Conservation (phyloP, 306 rosid genomes). For the Castanospermum australe region DNA sequence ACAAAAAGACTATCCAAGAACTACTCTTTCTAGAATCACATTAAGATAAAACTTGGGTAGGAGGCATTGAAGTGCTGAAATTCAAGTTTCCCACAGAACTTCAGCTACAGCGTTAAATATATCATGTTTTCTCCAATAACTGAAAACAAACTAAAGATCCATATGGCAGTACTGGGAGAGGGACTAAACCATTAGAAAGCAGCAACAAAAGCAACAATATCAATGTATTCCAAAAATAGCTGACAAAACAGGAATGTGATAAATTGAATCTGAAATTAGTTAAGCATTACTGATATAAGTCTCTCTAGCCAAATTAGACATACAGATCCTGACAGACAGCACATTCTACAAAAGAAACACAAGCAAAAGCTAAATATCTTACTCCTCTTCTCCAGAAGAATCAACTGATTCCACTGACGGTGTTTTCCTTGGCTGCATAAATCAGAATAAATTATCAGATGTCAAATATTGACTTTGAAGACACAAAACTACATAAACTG, state of each 20-base stretch:
- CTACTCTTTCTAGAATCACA: slow-evolving; percentile 5
- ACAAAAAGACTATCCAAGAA: background rate
- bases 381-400: slow-evolving; percentile 99
- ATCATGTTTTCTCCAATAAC: too few species aligned
- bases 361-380: slow-evolving; percentile 42
- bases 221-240: background rate
- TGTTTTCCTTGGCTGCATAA: slow-evolving; percentile 84
- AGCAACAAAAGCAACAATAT: background rate
- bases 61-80: too few species aligned
- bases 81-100: too few species aligned
- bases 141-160: too few species aligned
- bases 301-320: background rate
- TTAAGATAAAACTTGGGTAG: too few species aligned
- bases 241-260: too few species aligned
- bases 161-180: too few species aligned
- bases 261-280: background rate
- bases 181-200: too few species aligned
- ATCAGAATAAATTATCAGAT: slow-evolving; percentile 36
- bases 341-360: background rate
- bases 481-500: background rate
- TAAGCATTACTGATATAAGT: background rate
- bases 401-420: slow-evolving; percentile 92
- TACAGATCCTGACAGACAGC: background rate
- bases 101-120: too few species aligned
- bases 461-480: slow-evolving; percentile 4